A percentile compares a stretch with the other conserved stretches of the same genome.
Evolutionary conservation across 2,329 filamentous ascomycete genomes (phyloP).

Genomic region (Fusarium sp.): DNA sequence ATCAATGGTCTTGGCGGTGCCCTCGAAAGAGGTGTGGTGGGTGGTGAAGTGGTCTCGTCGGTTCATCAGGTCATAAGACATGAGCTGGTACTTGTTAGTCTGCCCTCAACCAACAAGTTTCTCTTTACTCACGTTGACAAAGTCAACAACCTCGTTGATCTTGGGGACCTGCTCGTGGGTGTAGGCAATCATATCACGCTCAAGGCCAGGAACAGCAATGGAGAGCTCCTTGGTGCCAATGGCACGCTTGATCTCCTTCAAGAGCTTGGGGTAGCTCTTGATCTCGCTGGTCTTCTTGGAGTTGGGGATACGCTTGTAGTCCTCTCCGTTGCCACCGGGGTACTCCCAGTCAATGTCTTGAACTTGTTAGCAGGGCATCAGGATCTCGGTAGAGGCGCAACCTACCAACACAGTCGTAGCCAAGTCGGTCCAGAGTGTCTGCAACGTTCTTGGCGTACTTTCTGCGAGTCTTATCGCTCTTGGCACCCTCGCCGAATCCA

Average conservation of each 20-base stretch:
- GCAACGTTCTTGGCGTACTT: conserved; percentile 73
- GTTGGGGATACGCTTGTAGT: conserved; percentile 77
- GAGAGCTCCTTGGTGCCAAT: conserved; percentile 76
- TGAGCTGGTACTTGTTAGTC: conserved; percentile 59
- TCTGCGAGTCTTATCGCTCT: conserved; percentile 62
- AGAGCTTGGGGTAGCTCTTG: conserved; percentile 72
- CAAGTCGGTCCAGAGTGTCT: conserved; percentile 66
- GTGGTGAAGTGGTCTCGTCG: conserved; percentile 76
- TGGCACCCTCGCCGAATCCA: conserved; percentile 68
- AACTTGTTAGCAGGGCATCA: not conserved
- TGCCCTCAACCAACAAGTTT: rapidly evolving
- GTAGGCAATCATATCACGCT: conserved; percentile 79
- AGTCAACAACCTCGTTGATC: conserved; percentile 75
- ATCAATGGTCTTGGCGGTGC: conserved; percentile 69
- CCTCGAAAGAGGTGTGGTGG: conserved; percentile 74
- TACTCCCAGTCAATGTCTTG: conserved; percentile 79
- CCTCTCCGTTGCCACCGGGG: conserved; percentile 75
- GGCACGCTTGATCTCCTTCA: conserved; percentile 70
- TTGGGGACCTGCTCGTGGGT: conserved; percentile 68
- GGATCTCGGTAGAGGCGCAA: not conserved
- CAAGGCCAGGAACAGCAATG: conserved; percentile 76
- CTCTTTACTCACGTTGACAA: conserved; percentile 66
- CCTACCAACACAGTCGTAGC: conserved; percentile 74
- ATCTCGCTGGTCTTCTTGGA: conserved; percentile 72
- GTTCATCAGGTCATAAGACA: conserved; percentile 83